Conservation (phyloP, 768 basidiomycete species). For the Lactarius hengduanensis region DNA sequence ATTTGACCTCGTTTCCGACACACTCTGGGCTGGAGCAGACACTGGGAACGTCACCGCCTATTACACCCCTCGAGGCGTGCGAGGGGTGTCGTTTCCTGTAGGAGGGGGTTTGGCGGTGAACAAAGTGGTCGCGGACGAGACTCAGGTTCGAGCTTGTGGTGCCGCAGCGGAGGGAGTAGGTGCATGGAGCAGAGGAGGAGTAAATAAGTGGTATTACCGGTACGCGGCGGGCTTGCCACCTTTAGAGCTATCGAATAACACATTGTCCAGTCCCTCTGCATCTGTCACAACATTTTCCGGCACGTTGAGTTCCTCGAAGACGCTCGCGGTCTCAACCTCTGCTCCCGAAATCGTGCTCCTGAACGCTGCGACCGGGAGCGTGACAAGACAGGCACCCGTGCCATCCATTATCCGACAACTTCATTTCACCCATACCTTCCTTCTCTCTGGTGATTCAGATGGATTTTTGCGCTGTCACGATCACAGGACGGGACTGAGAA, state of each 20-base stretch:
- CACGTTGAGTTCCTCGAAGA: conserved; percentile 49
- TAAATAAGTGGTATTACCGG: conserved; percentile 81
- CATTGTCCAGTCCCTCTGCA: conserved; percentile 34
- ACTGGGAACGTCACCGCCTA: conserved; percentile 68
- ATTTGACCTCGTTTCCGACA: conserved; percentile 90
- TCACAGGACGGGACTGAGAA: conserved; percentile 57
- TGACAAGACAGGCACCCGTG: conserved; percentile 55
- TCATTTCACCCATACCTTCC: conserved; percentile 58
- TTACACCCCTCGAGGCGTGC: conserved; percentile 59
- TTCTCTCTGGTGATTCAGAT: conserved; percentile 70
- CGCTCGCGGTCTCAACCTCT: conserved; percentile 58
- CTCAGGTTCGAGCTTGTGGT: conserved; percentile 67
- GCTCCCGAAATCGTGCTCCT: conserved; percentile 64
- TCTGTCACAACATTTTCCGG: conserved; percentile 46
- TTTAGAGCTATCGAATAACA: conserved; percentile 40
- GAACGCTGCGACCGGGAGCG: conserved; percentile 69
- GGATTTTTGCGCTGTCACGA: conserved; percentile 73
- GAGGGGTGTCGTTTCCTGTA: conserved; percentile 72
- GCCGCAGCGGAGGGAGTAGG: conserved; percentile 64
- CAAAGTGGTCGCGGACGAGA: conserved; percentile 75
- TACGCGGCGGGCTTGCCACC: conserved; percentile 41
- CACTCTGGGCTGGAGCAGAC: conserved; percentile 81
- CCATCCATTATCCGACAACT: conserved; percentile 65
- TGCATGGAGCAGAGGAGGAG: conserved; percentile 80
- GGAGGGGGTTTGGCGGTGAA: conserved; percentile 68